Evolutionary conservation across 345 rosid species (phyloP).

Genomic region (Camelina sativa): DNA sequence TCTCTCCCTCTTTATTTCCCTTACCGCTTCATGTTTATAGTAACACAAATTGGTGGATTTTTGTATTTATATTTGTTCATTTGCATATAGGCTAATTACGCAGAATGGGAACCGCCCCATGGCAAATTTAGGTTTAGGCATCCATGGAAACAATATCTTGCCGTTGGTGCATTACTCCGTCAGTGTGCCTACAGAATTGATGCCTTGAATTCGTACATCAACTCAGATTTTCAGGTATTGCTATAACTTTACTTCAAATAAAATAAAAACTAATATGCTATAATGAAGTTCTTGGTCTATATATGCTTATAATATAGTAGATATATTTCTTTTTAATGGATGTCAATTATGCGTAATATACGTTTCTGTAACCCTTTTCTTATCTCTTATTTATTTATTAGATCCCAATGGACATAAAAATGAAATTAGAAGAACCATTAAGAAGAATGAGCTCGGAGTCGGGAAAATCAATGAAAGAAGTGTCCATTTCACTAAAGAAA

Average conservation of each 20-base stretch:
- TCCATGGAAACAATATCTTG: conserved; percentile 76
- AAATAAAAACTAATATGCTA: background rate
- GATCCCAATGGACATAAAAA: conserved; percentile 50
- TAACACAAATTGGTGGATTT: background rate
- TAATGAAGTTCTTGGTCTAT: background rate
- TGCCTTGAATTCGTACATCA: conserved; percentile 60
- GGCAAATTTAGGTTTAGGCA: conserved; percentile 77
- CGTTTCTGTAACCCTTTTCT: background rate
- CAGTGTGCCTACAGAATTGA: conserved; percentile 72
- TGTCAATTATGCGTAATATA: conserved; percentile 5
- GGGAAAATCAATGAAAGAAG: conserved; percentile 58
- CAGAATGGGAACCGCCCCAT: conserved; percentile 97
- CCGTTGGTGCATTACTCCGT: conserved; percentile 64
- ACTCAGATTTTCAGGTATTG: conserved; percentile 55
- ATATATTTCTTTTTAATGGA: background rate
- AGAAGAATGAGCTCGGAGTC: conserved; percentile 57
- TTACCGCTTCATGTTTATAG: background rate
- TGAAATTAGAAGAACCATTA: conserved; percentile 51
- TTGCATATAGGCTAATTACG: conserved; percentile 63
- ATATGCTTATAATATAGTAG: background rate
- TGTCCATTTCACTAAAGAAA: conserved; percentile 53
- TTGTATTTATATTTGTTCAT: background rate
- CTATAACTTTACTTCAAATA: background rate
- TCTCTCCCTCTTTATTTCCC: background rate
- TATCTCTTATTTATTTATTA: conserved; percentile 5